Evolutionary conservation across 257 asterid species (phyloP).

Genomic region (Cynanchum wilfordii): DNA sequence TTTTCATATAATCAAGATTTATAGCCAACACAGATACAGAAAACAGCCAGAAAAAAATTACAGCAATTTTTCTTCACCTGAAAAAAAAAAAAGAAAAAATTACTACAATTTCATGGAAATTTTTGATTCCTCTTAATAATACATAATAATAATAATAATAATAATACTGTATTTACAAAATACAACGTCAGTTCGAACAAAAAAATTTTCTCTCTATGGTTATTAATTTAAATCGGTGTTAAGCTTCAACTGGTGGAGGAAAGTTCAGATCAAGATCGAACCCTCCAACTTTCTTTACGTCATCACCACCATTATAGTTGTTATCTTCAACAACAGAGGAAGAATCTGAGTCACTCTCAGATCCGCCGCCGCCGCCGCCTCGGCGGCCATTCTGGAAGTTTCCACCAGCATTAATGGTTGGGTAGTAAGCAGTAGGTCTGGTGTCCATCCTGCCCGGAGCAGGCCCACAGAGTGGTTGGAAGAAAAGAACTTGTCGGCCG

Average conservation of each 20-base stretch:
- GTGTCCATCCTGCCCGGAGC: background rate
- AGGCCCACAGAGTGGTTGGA: conserved; percentile 10
- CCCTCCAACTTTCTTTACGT: conserved; percentile 44
- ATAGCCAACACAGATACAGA: conserved; percentile 16
- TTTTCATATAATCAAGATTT: background rate
- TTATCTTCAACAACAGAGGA: conserved; percentile 88
- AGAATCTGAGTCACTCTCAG: conserved; percentile 51
- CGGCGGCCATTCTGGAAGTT: conserved; percentile 16
- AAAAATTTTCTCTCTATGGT: background rate
- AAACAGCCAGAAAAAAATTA: conserved; percentile 40
- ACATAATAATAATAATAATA: background rate
- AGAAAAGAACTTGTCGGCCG: conserved; percentile 53
- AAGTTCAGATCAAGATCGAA: conserved; percentile 74
- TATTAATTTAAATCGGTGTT: background rate
- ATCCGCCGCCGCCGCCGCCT: conserved; percentile 30
- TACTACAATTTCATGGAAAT: background rate
- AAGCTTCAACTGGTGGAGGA: conserved; percentile 64
- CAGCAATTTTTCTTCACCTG: conserved; percentile 22
- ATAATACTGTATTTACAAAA: conserved; percentile 33
- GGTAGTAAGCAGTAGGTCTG: background rate
- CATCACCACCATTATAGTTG: conserved; percentile 29
- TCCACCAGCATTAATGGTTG: background rate
- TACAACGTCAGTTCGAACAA: conserved; percentile 32
- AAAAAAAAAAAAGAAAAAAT: background rate
- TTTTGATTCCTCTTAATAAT: background rate